phyloP scores from a whole-genome alignment of 208 protist species.

The Crithidia acanthocephali region DNA sequence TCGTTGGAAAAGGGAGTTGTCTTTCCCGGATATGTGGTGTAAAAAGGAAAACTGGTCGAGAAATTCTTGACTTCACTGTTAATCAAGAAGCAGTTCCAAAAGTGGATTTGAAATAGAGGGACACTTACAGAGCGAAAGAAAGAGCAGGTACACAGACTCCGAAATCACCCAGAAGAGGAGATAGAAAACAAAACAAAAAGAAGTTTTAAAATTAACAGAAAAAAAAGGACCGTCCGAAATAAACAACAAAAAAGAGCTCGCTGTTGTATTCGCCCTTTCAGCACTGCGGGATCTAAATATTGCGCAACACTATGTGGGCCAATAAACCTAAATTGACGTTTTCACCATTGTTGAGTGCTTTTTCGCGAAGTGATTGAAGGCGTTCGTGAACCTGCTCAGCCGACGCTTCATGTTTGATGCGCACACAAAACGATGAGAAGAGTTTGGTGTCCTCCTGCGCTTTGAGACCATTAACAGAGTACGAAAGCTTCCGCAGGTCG shows the following conservation, averaged over 20 bases:
- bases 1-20: no score
- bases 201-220: not conserved
- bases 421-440: conserved; percentile 28
- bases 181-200: no score
- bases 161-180: no score
- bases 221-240: not conserved
- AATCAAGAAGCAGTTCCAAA: no score
- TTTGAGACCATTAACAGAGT: not conserved
- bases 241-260: not conserved
- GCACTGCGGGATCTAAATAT: not conserved
- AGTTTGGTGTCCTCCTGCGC: not conserved
- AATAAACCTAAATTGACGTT: conserved; percentile 15
- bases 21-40: no score
- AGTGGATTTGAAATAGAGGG: no score
- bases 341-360: not conserved
- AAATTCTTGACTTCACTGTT: no score
- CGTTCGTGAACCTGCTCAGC: conserved; percentile 2
- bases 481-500: conserved; percentile 25
- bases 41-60: no score
- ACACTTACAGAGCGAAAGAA: no score
- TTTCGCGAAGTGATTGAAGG: conserved; percentile 14
- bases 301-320: conserved; percentile 1
- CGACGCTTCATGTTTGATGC: not conserved
- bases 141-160: no score
- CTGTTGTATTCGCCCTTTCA: not conserved